Evolutionary conservation across 176 grass and related monocot species (phyloP).

Genomic region (Rhynchospora breviuscula): DNA sequence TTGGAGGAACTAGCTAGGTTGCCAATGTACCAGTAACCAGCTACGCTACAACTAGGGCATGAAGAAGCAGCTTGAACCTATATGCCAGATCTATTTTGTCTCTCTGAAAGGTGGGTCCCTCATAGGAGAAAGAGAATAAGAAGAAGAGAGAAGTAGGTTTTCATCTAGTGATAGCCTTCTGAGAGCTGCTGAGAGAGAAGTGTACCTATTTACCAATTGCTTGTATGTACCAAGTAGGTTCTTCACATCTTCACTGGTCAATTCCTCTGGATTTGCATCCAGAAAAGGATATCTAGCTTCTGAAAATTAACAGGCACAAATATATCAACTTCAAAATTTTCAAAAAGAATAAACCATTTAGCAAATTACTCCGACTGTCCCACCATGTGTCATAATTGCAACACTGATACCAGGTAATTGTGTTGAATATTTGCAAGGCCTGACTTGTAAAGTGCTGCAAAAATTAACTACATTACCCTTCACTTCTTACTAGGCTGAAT

Average conservation of each 20-base stretch:
- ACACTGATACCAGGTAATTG: background rate
- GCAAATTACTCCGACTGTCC: background rate
- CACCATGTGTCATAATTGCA: background rate
- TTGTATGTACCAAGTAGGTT: slow-evolving; percentile 58
- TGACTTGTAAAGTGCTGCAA: background rate
- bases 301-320: slow-evolving; percentile 5
- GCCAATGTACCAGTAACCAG: background rate
- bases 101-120: background rate
- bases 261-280: slow-evolving; percentile 48
- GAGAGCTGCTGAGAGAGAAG: slow-evolving; percentile 48
- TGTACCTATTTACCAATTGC: slow-evolving; percentile 61
- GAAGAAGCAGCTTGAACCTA: background rate
- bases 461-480: background rate
- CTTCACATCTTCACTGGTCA: slow-evolving; percentile 48
- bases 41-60: background rate
- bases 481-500: background rate
- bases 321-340: background rate
- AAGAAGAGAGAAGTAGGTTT: slow-evolving; percentile 30
- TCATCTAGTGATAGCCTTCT: slow-evolving; percentile 58
- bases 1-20: background rate
- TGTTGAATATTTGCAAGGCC: background rate
- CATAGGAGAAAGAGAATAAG: background rate
- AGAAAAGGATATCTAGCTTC: slow-evolving; percentile 59
- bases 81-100: background rate
- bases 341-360: background rate